Evolutionary conservation across 2,329 filamentous ascomycete species (phyloP), one percentile per base, ranked within the genome.

Genomic region (Scortechinia acanthostroma): DNA sequence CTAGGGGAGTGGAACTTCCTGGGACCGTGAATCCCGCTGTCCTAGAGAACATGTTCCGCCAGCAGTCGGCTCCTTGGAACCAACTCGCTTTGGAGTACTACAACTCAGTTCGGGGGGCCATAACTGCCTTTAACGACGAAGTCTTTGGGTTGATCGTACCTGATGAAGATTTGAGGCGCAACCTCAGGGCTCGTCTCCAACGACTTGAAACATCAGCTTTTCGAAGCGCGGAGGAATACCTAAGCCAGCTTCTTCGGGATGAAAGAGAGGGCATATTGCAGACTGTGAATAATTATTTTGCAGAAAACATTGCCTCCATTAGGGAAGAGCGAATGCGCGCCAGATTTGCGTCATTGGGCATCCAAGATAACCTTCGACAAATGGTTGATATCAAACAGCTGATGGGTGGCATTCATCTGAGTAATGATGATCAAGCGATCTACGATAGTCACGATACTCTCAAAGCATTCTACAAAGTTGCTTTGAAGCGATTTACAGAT

Each of bases 401-500:
- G 10, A 30, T 30, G 25, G 25, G 10, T n/a, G n/a, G n/a, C 25
- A n/a, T 10, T 10, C 25, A 46, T 45, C n/a, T n/a, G n/a, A 46
- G 49, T 37, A 58, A 56, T 43, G 33, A 43, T 1, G 44, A 56
- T 15, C 52, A 58, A 4, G 14, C 51, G 1, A 28, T 51, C 1
- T 48, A 60, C 23, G 53, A 57, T 1, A 55, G 64, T 4, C 56
- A 60, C 25, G 58, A 62, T 30, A 54, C 54, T 21, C 54, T 64
- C 3, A 21, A 50, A 3, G 53, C 60, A 0, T 65, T 65, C 52
- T 65, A 65, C 43, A 50, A 52, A 4, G 45, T 63, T 0, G 58
- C 62, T 0, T 50, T 51, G 3, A 52, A 58, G 4, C 55, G 57
- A 1, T 63, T 65, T 43, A 53, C 63, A 17, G 62, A 66, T 49